Conservation (phyloP, 495 filamentous ascomycete genomes). For the Tuber magnatum region DNA sequence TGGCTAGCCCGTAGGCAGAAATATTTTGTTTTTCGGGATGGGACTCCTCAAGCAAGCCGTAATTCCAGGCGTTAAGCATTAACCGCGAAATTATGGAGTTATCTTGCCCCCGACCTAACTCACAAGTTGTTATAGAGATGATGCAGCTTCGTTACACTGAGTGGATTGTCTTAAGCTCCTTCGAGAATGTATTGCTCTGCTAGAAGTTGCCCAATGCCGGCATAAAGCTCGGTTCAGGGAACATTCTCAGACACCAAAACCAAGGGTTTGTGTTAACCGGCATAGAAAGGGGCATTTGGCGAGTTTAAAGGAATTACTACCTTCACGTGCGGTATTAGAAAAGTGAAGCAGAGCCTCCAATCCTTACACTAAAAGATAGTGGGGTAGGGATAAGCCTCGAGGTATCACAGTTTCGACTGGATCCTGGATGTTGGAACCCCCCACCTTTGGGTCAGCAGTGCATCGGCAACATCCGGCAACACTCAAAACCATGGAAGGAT, state of each 20-base stretch:
- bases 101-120: neutral
- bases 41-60: neutral
- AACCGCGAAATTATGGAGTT: neutral
- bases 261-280: neutral
- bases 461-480: neutral
- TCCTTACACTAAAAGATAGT: neutral
- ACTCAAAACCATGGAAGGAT: neutral
- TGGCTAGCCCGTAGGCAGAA: neutral
- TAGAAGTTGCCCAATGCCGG: neutral
- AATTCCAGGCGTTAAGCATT: neutral
- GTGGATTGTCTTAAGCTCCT: neutral
- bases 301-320: neutral
- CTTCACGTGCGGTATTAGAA: constrained; percentile 1
- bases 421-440: neutral
- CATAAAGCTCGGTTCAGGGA: neutral
- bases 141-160: neutral
- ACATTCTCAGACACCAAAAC: neutral
- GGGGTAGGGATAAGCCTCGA: neutral
- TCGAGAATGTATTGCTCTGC: neutral
- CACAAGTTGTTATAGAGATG: neutral
- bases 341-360: neutral
- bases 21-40: neutral
- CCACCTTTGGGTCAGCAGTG: neutral
- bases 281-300: neutral
- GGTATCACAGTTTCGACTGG: neutral